phyloP scores from a whole-genome alignment of 78 protist genomes.

The Dictyostelium firmibasis region DNA sequence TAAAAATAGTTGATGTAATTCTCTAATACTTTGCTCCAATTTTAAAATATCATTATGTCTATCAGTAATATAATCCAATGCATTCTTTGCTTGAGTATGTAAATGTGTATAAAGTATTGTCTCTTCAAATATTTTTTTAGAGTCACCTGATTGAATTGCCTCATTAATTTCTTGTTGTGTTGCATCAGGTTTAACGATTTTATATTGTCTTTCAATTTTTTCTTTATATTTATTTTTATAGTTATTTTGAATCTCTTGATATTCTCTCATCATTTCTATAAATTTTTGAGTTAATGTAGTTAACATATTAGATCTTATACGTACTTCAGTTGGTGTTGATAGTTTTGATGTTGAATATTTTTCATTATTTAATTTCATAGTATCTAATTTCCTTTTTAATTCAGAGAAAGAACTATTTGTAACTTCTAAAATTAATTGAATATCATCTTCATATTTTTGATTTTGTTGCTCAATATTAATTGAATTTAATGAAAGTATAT shows the following conservation, averaged over 20 bases:
- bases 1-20: constrained; percentile 89
- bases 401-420: constrained; percentile 74
- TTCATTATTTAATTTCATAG: constrained; percentile 66
- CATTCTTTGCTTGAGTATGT: constrained; percentile 76
- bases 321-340: constrained; percentile 55
- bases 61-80: constrained; percentile 84
- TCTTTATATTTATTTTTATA: constrained; percentile 85
- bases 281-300: constrained; percentile 80
- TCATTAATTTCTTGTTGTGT: constrained; percentile 89
- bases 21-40: constrained; percentile 85
- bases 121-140: constrained; percentile 82
- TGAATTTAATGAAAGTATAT: constrained; percentile 57
- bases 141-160: constrained; percentile 74
- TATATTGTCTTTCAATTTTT: constrained; percentile 87
- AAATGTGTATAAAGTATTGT: constrained; percentile 57
- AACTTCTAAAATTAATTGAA: constrained; percentile 64
- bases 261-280: constrained; percentile 87
- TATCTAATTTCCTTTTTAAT: constrained; percentile 71
- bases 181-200: constrained; percentile 87
- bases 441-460: constrained; percentile 73
- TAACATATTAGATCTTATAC: constrained; percentile 74
- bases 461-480: constrained; percentile 50
- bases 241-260: constrained; percentile 86
- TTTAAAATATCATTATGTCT: constrained; percentile 86
- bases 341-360: not conserved